Base-by-base conservation (phyloP, 2,329 filamentous ascomycete genomes). In the Scedosporium minutisporum region DNA sequence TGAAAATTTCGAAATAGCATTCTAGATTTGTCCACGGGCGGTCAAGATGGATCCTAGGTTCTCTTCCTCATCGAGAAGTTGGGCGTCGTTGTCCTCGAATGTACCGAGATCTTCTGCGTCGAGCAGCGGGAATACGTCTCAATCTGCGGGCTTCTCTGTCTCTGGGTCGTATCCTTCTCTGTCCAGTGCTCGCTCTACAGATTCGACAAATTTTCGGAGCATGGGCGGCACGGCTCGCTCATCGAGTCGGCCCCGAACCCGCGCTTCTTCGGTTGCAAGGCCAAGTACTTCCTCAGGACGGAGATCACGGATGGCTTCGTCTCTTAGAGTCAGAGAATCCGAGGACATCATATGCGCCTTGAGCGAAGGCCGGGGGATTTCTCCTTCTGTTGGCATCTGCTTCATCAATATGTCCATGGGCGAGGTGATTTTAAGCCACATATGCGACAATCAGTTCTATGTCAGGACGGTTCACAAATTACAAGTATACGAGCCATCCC, bases 381-480 rank as follows among this genome's bases (percentile, higher is more conserved):
- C 90, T 23, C 91, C 92, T 0, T 89, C 87, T 0, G 87, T 97
- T 1, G 93, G 93, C 0, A 79, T 96, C 48, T 90, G 91, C 2
- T 93, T 97, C 70, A 80, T 97, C 70, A 96, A 97, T 69, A 80
- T 96, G 3, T 87, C 90, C 51, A 93, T 90, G 2, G 90, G 89
- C 46, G 91, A 96, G 74, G 90, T 86, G 16, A 85, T 92, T 29
- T 81, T 97, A 46, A 96, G 91, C 70, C 91, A 97, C 70, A 93
- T 97, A 66, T 92, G 89, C 70, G 93, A 97, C 73, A 96, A 88
- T 63, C 92, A 96, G 71, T 96, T 92, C 41, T 97, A 96, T 71
- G 87, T 92, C 63, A 88, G 87, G 70, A 96, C 92, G 0, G 80
- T 96, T 33, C 90, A 96, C 73, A 96, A 97, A 71, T 81, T 97